A percentile compares a stretch with the other conserved stretches of the same genome.
phyloP scores from a whole-genome alignment of 768 basidiomycete species.

The Leccinum imitatum region DNA sequence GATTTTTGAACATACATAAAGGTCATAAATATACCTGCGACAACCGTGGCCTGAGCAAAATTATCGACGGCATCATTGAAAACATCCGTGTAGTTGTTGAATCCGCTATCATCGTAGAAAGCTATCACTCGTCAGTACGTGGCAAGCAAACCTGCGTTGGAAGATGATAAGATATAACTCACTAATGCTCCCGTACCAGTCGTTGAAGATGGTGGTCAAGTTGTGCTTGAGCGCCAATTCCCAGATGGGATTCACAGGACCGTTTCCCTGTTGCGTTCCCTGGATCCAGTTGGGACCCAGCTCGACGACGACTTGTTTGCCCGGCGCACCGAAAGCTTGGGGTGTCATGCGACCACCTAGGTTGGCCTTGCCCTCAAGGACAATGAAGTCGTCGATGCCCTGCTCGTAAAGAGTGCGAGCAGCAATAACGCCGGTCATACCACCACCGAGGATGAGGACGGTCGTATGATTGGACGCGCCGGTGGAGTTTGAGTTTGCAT shows the following conservation, averaged over 20 bases:
- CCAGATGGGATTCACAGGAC: slow-evolving; percentile 60
- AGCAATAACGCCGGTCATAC: slow-evolving; percentile 64
- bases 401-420: slow-evolving; percentile 55
- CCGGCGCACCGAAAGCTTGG: slow-evolving; percentile 40
- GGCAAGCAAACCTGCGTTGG: background rate
- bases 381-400: slow-evolving; percentile 54
- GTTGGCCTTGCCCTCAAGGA: slow-evolving; percentile 59
- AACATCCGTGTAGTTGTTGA: slow-evolving; percentile 45
- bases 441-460: slow-evolving; percentile 64
- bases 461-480: slow-evolving; percentile 21
- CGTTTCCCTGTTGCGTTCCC: slow-evolving; percentile 47
- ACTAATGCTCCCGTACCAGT: slow-evolving; percentile 48
- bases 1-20: slow-evolving; percentile 39
- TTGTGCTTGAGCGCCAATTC: slow-evolving; percentile 55
- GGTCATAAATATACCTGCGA: slow-evolving; percentile 41
- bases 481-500: background rate
- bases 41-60: slow-evolving; percentile 40
- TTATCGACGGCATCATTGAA: slow-evolving; percentile 41
- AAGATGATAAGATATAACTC: slow-evolving; percentile 20
- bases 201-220: slow-evolving; percentile 44
- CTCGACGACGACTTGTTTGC: slow-evolving; percentile 47
- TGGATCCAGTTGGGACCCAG: slow-evolving; percentile 64
- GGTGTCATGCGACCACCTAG: slow-evolving; percentile 63
- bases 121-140: slow-evolving; percentile 32
- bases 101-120: slow-evolving; percentile 54